These are phyloP conservation scores for Brasenia schreberi DNA, from an alignment of 164 flowering plant species.

Conservation along the genomic window DNA sequence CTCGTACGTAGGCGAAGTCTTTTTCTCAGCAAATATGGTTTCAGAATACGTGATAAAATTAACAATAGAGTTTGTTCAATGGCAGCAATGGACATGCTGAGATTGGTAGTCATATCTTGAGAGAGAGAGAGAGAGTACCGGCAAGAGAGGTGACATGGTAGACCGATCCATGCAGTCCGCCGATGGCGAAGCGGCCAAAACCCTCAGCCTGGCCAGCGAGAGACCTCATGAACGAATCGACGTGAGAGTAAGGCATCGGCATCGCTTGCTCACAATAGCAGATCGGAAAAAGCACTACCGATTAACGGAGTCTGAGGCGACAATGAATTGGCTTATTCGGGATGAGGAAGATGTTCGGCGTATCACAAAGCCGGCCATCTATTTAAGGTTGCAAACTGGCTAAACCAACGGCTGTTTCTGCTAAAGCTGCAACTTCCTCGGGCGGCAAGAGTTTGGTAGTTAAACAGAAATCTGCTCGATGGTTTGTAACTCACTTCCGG, in stretches of 20 bases:
- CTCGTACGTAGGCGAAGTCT: too few species aligned
- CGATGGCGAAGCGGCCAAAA: constrained; percentile 64
- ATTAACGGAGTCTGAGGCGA: not conserved
- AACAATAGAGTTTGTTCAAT: too few species aligned
- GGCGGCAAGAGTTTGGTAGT: too few species aligned
- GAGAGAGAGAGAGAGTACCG: constrained; percentile 20
- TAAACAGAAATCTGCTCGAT: too few species aligned
- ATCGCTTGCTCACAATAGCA: not conserved
- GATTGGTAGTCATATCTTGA: not conserved
- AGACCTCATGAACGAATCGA: constrained; percentile 47
- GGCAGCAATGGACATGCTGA: too few species aligned
- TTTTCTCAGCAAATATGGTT: too few species aligned
- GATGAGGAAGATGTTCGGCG: not conserved
- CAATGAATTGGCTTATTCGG: not conserved
- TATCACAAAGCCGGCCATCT: not conserved
- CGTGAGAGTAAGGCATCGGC: constrained; percentile 36
- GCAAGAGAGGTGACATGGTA: constrained; percentile 51
- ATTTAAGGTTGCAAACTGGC: too few species aligned
- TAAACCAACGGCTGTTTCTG: not conserved
- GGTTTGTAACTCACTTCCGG: too few species aligned
- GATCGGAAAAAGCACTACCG: not conserved
- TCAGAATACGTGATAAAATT: too few species aligned
- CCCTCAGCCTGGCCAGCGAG: constrained; percentile 80
- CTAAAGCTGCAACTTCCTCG: not conserved
- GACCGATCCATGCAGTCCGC: constrained; percentile 65